A percentile compares a stretch with the other conserved stretches of the same genome.
phyloP scores from a whole-genome alignment of 2,329 filamentous ascomycete genomes.

The Fusarium albidum region DNA sequence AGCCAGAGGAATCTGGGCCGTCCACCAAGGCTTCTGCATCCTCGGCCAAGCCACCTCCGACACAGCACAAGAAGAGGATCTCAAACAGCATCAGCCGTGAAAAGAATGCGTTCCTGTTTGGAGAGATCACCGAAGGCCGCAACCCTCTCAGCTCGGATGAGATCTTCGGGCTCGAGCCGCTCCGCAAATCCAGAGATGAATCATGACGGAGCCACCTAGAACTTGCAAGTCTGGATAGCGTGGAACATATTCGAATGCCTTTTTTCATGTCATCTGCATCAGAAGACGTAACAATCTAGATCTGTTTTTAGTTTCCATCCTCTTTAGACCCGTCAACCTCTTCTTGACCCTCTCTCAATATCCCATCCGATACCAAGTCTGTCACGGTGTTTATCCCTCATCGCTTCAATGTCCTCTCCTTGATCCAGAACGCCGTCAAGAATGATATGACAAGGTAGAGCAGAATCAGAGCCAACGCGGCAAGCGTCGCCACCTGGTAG shows the following conservation, averaged over 20 bases:
- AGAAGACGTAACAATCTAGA: constrained; percentile 11
- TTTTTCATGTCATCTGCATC: neutral
- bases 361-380: neutral
- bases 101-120: constrained; percentile 67
- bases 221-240: too few relatives aligned
- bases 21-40: constrained; percentile 34
- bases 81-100: constrained; percentile 58
- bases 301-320: neutral
- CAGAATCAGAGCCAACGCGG: constrained; percentile 51
- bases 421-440: constrained; percentile 58
- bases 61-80: constrained; percentile 50
- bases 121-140: constrained; percentile 55
- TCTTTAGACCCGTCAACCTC: neutral
- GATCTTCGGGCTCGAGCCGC: constrained; percentile 64
- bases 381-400: constrained; percentile 18
- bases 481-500: constrained; percentile 62
- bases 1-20: constrained; percentile 55
- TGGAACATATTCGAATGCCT: too few relatives aligned
- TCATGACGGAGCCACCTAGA: constrained; percentile 1
- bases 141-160: constrained; percentile 54
- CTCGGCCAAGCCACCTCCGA: constrained; percentile 42
- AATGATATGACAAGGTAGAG: constrained; percentile 50
- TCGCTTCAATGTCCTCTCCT: constrained; percentile 61
- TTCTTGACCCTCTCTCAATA: neutral
- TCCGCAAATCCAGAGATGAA: constrained; percentile 44